These are phyloP conservation scores for Vigna reflexopilosa DNA, from an alignment of 306 rosid genomes.

Conservation along the genomic window DNA sequence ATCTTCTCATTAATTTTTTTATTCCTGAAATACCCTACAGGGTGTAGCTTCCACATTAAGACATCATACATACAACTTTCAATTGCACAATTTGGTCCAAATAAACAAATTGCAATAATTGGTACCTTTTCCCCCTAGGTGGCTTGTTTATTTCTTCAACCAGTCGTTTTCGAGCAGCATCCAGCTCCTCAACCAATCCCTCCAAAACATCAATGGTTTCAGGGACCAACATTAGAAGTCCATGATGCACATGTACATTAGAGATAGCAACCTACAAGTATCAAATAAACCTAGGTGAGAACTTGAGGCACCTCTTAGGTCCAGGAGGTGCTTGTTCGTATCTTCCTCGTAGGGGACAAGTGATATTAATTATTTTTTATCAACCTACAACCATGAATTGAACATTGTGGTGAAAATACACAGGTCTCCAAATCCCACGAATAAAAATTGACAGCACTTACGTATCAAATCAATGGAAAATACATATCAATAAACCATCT, in stretches of 20 bases:
- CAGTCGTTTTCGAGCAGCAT: constrained; percentile 79
- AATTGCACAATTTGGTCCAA: constrained; percentile 4
- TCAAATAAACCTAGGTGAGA: constrained; percentile 66
- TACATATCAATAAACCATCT: neutral
- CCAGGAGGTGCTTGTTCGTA: constrained; percentile 72
- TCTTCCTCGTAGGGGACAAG: constrained; percentile 69
- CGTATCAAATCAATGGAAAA: neutral
- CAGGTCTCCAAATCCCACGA: neutral
- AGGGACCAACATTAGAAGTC: constrained; percentile 90
- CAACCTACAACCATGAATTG: constrained; percentile 56
- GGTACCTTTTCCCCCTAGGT: constrained; percentile 86
- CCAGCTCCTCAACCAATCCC: constrained; percentile 84
- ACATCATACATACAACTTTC: neutral
- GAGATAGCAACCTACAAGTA: constrained; percentile 70
- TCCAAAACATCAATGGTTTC: constrained; percentile 79
- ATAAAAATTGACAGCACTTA: neutral
- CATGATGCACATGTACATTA: constrained; percentile 78
- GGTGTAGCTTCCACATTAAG: constrained; percentile 3
- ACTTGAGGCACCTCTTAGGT: constrained; percentile 79
- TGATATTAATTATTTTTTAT: constrained; percentile 75
- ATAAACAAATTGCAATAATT: constrained; percentile 23
- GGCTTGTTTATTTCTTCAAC: constrained; percentile 89
- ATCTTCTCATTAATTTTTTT: too few relatives aligned
- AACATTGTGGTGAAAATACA: neutral
- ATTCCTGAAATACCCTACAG: too few relatives aligned